A percentile compares a stretch with the other conserved stretches of the same genome.
Evolutionary conservation across 2,329 filamentous ascomycete genomes (phyloP).

Genomic region (Alternaria sp.): DNA sequence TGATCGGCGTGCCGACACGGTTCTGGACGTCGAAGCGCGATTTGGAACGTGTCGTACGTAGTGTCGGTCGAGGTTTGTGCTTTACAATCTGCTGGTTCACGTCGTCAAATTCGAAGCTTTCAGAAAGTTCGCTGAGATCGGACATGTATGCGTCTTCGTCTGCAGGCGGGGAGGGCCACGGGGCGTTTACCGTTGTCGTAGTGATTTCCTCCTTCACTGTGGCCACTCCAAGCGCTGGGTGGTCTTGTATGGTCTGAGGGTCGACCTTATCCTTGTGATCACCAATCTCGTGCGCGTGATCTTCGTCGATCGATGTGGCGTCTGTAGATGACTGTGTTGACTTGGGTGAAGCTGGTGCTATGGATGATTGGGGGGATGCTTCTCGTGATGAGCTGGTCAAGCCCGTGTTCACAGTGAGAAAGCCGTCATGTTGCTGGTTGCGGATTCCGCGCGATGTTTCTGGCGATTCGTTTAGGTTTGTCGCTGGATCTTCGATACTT

Average conservation of each 20-base stretch:
- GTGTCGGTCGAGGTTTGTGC: constrained; percentile 41
- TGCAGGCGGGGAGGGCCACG: constrained; percentile 39
- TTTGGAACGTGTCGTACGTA: constrained; percentile 49
- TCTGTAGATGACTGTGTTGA: constrained; percentile 48
- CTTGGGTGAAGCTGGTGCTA: constrained; percentile 42
- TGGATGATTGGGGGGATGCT: constrained; percentile 42
- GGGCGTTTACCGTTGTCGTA: constrained; percentile 42
- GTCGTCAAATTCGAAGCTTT: constrained; percentile 52
- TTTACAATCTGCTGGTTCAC: constrained; percentile 48
- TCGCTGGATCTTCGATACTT: constrained; percentile 44
- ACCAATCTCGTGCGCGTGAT: constrained; percentile 24
- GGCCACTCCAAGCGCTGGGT: constrained; percentile 41
- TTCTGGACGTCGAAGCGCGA: constrained; percentile 42
- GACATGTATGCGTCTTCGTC: constrained; percentile 47
- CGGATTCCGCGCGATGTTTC: constrained; percentile 38
- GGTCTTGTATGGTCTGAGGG: constrained; percentile 30
- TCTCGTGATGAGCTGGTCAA: constrained; percentile 42
- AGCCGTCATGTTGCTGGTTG: constrained; percentile 45
- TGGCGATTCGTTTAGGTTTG: constrained; percentile 28
- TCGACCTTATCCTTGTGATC: constrained; percentile 36
- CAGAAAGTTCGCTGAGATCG: constrained; percentile 53
- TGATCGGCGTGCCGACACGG: constrained; percentile 43
- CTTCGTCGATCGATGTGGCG: constrained; percentile 51
- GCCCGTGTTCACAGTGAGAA: constrained; percentile 41
- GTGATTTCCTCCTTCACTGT: constrained; percentile 41